Conservation (phyloP, 306 rosid species). For the Senna tora region DNA sequence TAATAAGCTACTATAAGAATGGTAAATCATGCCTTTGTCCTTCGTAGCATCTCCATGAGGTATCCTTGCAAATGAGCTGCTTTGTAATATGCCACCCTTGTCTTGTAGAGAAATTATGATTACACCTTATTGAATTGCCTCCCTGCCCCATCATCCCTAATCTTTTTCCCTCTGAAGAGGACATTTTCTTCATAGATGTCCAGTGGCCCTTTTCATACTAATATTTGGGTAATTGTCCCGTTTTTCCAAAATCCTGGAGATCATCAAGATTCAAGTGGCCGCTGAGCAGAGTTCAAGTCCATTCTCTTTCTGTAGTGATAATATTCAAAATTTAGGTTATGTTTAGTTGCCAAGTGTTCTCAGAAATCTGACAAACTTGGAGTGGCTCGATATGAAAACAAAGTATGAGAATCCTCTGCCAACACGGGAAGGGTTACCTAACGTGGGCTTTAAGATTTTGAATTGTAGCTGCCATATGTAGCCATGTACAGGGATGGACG, state of each 20-base stretch:
- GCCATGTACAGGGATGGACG: slow-evolving; percentile 24
- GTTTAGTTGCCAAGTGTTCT: slow-evolving; percentile 27
- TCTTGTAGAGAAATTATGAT: slow-evolving; percentile 61
- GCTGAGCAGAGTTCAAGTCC: slow-evolving; percentile 21
- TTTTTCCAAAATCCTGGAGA: slow-evolving; percentile 5
- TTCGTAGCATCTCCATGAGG: slow-evolving; percentile 56
- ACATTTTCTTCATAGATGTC: slow-evolving; percentile 30
- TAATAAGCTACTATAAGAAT: slow-evolving; percentile 58
- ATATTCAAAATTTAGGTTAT: slow-evolving; percentile 29
- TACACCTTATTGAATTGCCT: slow-evolving; percentile 44
- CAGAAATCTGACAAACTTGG: slow-evolving; percentile 24
- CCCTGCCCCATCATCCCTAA: neutral
- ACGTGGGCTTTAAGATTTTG: slow-evolving; percentile 18
- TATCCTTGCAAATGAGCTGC: slow-evolving; percentile 64
- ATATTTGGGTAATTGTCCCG: slow-evolving; percentile 9
- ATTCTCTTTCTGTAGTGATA: slow-evolving; percentile 33
- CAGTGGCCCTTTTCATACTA: slow-evolving; percentile 13
- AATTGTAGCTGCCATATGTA: slow-evolving; percentile 19
- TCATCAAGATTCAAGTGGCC: slow-evolving; percentile 22
- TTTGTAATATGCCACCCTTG: slow-evolving; percentile 71
- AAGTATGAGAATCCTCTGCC: slow-evolving; percentile 22
- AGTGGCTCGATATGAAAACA: slow-evolving; percentile 26
- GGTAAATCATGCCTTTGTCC: slow-evolving; percentile 57
- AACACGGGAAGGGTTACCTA: slow-evolving; percentile 5
- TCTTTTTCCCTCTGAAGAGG: slow-evolving; percentile 24